Conservation (phyloP, 1,284 basidiomycete species). For the Gomphus sp. region DNA sequence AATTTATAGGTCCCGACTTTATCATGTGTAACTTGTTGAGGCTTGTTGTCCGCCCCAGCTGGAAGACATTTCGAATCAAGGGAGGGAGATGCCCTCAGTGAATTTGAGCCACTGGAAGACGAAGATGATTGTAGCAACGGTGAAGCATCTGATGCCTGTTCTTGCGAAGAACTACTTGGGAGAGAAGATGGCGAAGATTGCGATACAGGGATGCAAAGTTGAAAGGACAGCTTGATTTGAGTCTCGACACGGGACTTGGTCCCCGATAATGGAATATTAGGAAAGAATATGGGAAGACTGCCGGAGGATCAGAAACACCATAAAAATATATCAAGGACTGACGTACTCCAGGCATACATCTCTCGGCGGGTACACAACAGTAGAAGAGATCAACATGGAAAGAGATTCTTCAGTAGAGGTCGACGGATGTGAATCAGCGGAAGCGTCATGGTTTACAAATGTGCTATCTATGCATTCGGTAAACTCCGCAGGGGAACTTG, state of each 20-base stretch:
- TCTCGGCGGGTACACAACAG: slow-evolving; percentile 10
- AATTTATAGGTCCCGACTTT: slow-evolving; percentile 79
- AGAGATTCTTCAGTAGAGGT: not conserved
- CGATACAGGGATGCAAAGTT: slow-evolving; percentile 38
- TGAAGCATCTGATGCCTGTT: slow-evolving; percentile 12
- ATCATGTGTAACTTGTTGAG: slow-evolving; percentile 42
- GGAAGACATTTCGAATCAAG: slow-evolving; percentile 31
- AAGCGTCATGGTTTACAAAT: not conserved
- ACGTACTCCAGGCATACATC: slow-evolving; percentile 9
- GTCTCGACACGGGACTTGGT: slow-evolving; percentile 95
- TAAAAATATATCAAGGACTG: not conserved
- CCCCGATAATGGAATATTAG: slow-evolving; percentile 74
- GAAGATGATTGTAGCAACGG: slow-evolving; percentile 13
- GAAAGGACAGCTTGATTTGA: slow-evolving; percentile 75
- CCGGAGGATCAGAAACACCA: slow-evolving; percentile 3
- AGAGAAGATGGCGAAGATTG: slow-evolving; percentile 13
- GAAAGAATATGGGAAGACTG: slow-evolving; percentile 71
- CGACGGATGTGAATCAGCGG: not conserved
- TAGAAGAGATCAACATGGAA: not conserved
- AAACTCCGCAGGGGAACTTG: not conserved
- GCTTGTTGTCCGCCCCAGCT: slow-evolving; percentile 35
- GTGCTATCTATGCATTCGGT: not conserved
- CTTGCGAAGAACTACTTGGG: not conserved
- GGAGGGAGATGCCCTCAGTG: slow-evolving; percentile 26
- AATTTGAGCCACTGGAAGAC: slow-evolving; percentile 9